Evolutionary conservation across 2,329 filamentous ascomycete genomes (phyloP).

Genomic region (Davidsoniella neocaledoniae): DNA sequence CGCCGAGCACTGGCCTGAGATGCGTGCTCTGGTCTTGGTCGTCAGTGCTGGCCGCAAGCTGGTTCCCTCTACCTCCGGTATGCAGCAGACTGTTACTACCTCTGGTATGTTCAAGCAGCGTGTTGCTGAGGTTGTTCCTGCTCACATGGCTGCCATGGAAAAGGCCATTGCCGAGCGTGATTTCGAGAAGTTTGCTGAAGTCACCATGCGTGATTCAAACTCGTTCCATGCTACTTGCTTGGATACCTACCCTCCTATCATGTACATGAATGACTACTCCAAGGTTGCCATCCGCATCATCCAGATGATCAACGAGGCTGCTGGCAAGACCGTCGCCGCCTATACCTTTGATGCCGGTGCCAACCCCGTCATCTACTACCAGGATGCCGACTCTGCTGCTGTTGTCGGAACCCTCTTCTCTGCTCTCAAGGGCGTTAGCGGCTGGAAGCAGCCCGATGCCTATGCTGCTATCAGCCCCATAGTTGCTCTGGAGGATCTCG

Average conservation of each 20-base stretch:
- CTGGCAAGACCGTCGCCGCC: constrained; percentile 66
- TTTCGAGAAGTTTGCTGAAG: constrained; percentile 71
- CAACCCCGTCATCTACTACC: constrained; percentile 92
- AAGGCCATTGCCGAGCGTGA: constrained; percentile 60
- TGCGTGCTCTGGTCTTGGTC: constrained; percentile 84
- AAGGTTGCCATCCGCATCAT: constrained; percentile 75
- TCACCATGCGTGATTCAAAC: constrained; percentile 96
- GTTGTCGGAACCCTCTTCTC: constrained; percentile 67
- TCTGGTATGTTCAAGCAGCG: constrained; percentile 73
- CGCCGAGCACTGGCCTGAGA: constrained; percentile 82
- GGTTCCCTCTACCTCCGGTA: constrained; percentile 78
- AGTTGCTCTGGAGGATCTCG: constrained; percentile 44
- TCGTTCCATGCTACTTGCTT: constrained; percentile 90
- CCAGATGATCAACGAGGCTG: constrained; percentile 69
- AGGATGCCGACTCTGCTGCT: constrained; percentile 55
- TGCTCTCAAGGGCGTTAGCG: constrained; percentile 44
- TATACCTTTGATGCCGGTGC: constrained; percentile 97
- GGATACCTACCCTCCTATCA: constrained; percentile 93
- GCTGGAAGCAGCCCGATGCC: constrained; percentile 49
- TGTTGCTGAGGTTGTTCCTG: constrained; percentile 60
- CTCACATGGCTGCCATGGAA: constrained; percentile 72
- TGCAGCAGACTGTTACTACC: constrained; percentile 92
- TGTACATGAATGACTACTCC: constrained; percentile 94
- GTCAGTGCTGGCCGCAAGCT: constrained; percentile 91
- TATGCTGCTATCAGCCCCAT: constrained; percentile 29